Evolutionary conservation across 129 eudicot species (phyloP).

Genomic region (Rutidosis leptorrhynchoides): DNA sequence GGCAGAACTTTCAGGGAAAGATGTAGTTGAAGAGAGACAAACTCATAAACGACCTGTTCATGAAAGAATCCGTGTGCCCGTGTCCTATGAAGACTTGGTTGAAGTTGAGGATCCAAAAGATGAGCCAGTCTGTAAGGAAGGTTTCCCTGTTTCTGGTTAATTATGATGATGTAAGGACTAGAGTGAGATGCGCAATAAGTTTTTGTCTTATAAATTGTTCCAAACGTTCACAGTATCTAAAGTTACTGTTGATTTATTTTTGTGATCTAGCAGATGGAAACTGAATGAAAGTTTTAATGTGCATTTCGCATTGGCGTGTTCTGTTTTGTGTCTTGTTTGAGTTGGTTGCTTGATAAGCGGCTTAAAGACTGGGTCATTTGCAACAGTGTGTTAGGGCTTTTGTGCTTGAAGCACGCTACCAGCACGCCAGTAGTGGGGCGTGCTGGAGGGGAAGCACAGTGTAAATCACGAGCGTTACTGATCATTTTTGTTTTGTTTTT

Average conservation of each 20-base stretch:
- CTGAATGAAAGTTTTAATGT: constrained; percentile 21
- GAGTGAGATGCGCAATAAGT: constrained; percentile 12
- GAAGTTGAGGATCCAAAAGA: constrained; percentile 41
- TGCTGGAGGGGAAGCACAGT: no score
- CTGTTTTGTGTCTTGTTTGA: not conserved
- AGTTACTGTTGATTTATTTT: not conserved
- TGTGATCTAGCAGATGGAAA: constrained; percentile 1
- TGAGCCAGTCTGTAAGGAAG: constrained; percentile 12
- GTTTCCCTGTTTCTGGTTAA: not conserved
- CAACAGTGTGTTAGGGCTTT: no score
- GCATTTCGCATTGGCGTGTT: not conserved
- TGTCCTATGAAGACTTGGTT: constrained; percentile 75
- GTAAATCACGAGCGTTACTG: no score
- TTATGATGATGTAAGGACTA: constrained; percentile 6
- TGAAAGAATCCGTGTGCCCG: constrained; percentile 73
- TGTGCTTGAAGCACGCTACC: no score
- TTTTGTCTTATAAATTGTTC: not conserved
- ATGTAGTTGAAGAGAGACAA: constrained; percentile 22
- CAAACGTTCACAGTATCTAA: not conserved
- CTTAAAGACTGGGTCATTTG: no score
- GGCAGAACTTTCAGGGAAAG: constrained; percentile 20
- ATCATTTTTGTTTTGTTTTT: no score
- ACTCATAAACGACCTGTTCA: constrained; percentile 55
- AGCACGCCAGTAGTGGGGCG: no score
- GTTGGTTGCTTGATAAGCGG: not conserved